Evolutionary conservation across 106 monocot genomes (phyloP), one percentile per base, ranked within the genome.

Genomic region (Dendrobium chrysotoxum): DNA sequence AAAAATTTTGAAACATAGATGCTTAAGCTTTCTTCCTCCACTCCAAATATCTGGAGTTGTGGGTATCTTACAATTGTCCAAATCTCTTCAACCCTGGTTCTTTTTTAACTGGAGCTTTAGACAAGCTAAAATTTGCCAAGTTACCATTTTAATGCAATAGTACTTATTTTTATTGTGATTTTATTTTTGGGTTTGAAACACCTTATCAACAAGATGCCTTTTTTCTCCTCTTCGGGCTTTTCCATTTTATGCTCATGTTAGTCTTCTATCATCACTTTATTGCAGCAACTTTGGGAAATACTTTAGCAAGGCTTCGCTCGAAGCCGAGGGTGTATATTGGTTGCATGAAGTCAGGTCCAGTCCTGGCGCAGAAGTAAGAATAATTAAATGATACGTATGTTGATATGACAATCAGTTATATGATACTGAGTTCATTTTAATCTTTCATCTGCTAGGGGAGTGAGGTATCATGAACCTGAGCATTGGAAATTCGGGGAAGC

Each of bases 271-370:
- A 18, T 40, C 41, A 20, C 40, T 41, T 50, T 70, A 8, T 72
- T 85, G 80, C 88, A 99, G 98, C 88, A 57, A 95, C 92, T 54
- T 90, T 99, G 65, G 98, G 91, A 84, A 82, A 80, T 54, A 90
- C 91, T 61, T 87, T 99, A 77, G 85, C 86, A 40, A 88, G 85
- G 79, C 88, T 93, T 55, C 89, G 89, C 13, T 83, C 93, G 38
- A 99, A 92, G 82, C 91, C 95, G 74, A 89, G 85, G 40, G 86
- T 95, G 1, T 99, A 99, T 79, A 86, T 99, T 72, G 98, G 98
- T 72, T 99, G 98, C 82, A 99, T 99, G 98, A 99, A 99, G 79
- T 95, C 98, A 40, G 98, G 98, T 80, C 98, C 98, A 66, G 98
- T 99, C 55, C 82, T 99, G 6, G 90, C 98, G 53, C 92, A 88